Percentiles rank a stretch among this genome's conserved stretches.
phyloP scores from a whole-genome alignment of 345 rosid genomes.

The Gossypium turneri region DNA sequence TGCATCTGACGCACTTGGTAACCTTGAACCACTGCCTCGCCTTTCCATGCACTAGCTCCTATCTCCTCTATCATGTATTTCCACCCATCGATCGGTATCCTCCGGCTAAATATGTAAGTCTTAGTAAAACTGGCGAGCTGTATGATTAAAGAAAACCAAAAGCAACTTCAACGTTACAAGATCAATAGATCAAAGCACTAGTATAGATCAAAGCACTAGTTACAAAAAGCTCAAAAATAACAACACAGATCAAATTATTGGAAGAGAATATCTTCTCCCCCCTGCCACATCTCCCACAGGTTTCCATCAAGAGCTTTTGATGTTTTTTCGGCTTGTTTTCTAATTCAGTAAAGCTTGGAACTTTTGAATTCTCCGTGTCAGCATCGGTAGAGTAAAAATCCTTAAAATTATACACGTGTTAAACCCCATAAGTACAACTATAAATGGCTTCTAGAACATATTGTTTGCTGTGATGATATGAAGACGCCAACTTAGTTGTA shows the following conservation, averaged over 20 bases:
- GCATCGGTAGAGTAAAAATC: slow-evolving; percentile 59
- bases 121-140: slow-evolving; percentile 97
- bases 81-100: slow-evolving; percentile 96
- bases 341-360: slow-evolving; percentile 55
- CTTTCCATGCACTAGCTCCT: slow-evolving; percentile 95
- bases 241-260: slow-evolving; percentile 69
- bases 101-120: slow-evolving; percentile 86
- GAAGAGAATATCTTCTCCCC: slow-evolving; percentile 91
- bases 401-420: slow-evolving; percentile 31
- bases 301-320: slow-evolving; percentile 75
- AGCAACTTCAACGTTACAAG: not conserved
- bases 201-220: not conserved
- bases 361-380: slow-evolving; percentile 53
- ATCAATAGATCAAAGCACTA: not conserved
- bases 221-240: not conserved
- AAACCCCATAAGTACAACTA: not conserved
- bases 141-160: slow-evolving; percentile 11
- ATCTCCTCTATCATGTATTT: slow-evolving; percentile 91
- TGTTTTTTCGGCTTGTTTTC: slow-evolving; percentile 89
- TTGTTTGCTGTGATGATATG: not conserved
- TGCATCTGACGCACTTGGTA: slow-evolving; percentile 68
- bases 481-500: not conserved
- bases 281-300: slow-evolving; percentile 93
- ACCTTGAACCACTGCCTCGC: slow-evolving; percentile 81
- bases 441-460: not conserved